Percentiles rank a stretch among this genome's conserved stretches.
Evolutionary conservation across 2,329 filamentous ascomycete genomes (phyloP).

Genomic region (Pestalotiopsis sp.): DNA sequence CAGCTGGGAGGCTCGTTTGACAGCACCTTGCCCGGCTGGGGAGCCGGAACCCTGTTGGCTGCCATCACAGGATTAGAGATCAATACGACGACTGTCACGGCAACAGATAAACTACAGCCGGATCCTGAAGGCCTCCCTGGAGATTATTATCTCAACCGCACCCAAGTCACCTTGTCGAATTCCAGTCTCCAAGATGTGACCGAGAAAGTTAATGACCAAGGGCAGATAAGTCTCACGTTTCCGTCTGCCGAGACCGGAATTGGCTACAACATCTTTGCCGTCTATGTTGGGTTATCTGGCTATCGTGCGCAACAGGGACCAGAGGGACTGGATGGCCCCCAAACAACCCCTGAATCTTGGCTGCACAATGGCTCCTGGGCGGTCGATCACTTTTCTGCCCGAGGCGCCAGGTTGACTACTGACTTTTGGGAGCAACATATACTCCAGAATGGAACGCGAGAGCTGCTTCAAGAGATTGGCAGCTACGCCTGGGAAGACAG

Average conservation of each 20-base stretch:
- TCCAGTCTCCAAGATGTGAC: not conserved
- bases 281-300: not conserved
- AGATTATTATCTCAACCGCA: not conserved
- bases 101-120: not conserved
- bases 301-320: not conserved
- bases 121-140: not conserved
- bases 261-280: not conserved
- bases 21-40: not conserved
- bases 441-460: not conserved
- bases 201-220: not conserved
- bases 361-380: not conserved
- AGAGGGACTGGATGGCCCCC: not conserved
- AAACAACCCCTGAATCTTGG: not conserved
- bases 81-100: not conserved
- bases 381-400: not conserved
- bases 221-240: not conserved
- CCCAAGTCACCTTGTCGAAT: not conserved
- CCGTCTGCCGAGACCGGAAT: not conserved
- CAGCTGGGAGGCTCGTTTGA: not conserved
- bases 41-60: not conserved
- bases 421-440: not conserved
- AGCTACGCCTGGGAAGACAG: slow-evolving; percentile 1
- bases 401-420: not conserved
- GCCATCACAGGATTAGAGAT: not conserved
- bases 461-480: not conserved